Percentiles rank a stretch among this genome's conserved stretches.
These are phyloP conservation scores for Pyrus communis DNA, from an alignment of 306 rosid genomes.

Conservation along the genomic window DNA sequence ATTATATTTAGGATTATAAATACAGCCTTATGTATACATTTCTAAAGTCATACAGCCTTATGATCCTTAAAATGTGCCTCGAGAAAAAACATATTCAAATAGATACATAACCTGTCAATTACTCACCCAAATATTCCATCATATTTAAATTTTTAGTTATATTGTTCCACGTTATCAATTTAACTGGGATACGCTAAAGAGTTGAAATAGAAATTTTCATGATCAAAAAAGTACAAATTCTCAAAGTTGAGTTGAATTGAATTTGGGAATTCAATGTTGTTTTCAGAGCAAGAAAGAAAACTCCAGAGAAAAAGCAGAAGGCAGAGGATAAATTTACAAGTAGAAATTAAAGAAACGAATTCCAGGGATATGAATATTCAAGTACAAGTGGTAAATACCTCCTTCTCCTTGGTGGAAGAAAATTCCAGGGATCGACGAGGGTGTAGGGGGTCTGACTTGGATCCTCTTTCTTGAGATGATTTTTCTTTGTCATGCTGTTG, in stretches of 20 bases:
- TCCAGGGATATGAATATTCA: background rate
- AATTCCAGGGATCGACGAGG: slow-evolving; percentile 41
- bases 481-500: slow-evolving; percentile 14
- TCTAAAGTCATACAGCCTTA: background rate
- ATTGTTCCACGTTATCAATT: background rate
- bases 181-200: background rate
- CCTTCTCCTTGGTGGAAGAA: slow-evolving; percentile 47
- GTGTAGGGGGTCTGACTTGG: slow-evolving; percentile 27
- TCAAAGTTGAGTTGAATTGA: background rate
- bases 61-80: background rate
- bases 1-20: background rate
- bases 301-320: background rate
- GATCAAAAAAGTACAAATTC: background rate
- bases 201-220: background rate
- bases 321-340: background rate
- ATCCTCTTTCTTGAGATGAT: background rate
- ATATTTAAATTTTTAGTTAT: background rate
- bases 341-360: background rate
- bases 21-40: background rate
- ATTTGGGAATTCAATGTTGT: background rate
- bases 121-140: background rate
- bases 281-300: background rate
- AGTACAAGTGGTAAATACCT: slow-evolving; percentile 34
- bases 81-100: background rate
- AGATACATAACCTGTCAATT: background rate